Evolutionary conservation across 768 basidiomycete species (phyloP), one percentile per base, ranked within the genome.

Genomic region (Fomitopsis serialis): DNA sequence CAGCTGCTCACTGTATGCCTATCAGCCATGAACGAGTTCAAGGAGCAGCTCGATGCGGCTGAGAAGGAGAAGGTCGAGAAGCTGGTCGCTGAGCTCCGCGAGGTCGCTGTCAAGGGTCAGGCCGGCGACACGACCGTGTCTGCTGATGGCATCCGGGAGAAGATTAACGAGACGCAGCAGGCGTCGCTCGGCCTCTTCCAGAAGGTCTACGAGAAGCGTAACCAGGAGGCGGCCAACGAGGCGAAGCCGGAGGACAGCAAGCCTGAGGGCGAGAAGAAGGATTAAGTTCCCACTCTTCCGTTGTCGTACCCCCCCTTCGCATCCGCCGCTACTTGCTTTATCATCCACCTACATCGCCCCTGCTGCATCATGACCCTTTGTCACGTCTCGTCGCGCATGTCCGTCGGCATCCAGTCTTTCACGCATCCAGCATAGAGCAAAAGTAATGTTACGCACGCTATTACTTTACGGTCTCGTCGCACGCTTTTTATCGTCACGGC

Each of bases 181-280:
- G 96, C 95, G 15, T 95, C 92, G 17, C 83, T 98, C 35, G 90
- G 91, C 55, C 86, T 98, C 54, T 98, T 98, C 95, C 89, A 96
- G 73, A 96, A 94, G 85, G 85, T 92, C 13, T 94, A 95, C 68
- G 92, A 94, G 80, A 96, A 96, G 82, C 83, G 87, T 54, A 82
- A 81, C 60, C 86, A 88, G 25, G 89, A 92, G 72, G 73, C 68
- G 36, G 66, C 79, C 19, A 73, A 79, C 21, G 71, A 84, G 62
- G 53, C 62, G 55, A 50, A 66, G 17, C 59, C 53, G 21, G 37
- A 40, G 37, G 37, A 40, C 15, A 40, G 19, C 59, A 72, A 87
- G 65, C 37, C 37, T 15, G 37, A 40, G 19, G 37, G 37, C 37
- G 86, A 92, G 76, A 91, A 92, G 87, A 92, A 92, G 75, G 87